phyloP scores from a whole-genome alignment of 495 filamentous ascomycete species.

The Xylaria venustula region DNA sequence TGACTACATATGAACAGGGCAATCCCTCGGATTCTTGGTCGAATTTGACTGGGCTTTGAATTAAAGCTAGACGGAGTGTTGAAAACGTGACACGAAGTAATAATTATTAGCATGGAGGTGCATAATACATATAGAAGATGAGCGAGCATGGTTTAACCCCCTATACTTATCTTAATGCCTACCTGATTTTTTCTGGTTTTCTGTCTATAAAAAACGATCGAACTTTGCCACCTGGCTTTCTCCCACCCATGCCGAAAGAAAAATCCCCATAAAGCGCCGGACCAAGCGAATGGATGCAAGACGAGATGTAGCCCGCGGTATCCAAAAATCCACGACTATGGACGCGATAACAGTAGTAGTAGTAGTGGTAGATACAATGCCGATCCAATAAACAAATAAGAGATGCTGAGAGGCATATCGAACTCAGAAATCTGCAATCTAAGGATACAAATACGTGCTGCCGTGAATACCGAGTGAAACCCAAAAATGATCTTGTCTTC shows the following conservation, averaged over 20 bases:
- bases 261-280: neutral
- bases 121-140: neutral
- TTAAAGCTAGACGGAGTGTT: neutral
- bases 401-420: neutral
- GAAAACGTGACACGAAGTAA: neutral
- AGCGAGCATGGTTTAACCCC: neutral
- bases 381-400: neutral
- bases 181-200: neutral
- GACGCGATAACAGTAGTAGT: too few species aligned
- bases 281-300: constrained; percentile 1
- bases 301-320: neutral
- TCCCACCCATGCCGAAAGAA: neutral
- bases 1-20: too few species aligned
- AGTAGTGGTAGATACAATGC: neutral
- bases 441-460: constrained; percentile 10
- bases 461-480: neutral
- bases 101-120: neutral
- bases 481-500: constrained; percentile 3
- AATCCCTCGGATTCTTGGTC: too few species aligned
- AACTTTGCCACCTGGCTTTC: constrained; percentile 1
- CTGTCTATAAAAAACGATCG: neutral
- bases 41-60: too few species aligned
- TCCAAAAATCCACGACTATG: neutral
- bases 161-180: neutral
- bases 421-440: constrained; percentile 8